A percentile compares a stretch with the other conserved stretches of the same genome.
Conservation (phyloP, 2,329 filamentous ascomycete species). For the Aspergillus aculeatinus region DNA sequence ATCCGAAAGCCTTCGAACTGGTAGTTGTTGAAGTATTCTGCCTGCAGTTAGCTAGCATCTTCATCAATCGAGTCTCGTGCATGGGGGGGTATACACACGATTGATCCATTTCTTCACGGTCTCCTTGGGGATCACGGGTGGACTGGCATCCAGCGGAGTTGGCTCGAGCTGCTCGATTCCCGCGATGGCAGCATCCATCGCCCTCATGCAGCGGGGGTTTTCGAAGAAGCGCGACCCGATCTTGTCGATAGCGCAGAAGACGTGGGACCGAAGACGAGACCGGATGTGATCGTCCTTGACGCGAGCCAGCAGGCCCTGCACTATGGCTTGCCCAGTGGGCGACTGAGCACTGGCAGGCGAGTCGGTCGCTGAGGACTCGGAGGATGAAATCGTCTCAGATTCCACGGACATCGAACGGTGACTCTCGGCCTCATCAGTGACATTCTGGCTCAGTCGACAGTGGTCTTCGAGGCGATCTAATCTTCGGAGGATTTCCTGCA, state of each 20-base stretch:
- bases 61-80: too few relatives aligned
- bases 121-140: slow-evolving; percentile 11
- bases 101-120: slow-evolving; percentile 8
- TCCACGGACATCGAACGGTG: slow-evolving; percentile 3
- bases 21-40: slow-evolving; percentile 13
- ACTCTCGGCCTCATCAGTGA: neutral
- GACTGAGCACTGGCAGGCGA: neutral
- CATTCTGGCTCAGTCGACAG: slow-evolving; percentile 5
- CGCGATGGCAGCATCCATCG: slow-evolving; percentile 12
- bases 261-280: slow-evolving; percentile 9
- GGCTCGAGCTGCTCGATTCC: slow-evolving; percentile 10
- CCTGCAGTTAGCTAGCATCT: too few relatives aligned
- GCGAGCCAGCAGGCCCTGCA: neutral
- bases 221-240: slow-evolving; percentile 13
- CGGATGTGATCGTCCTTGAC: slow-evolving; percentile 4
- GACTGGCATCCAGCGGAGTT: neutral
- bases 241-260: slow-evolving; percentile 15
- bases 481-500: slow-evolving; percentile 13
- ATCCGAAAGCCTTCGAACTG: slow-evolving; percentile 20
- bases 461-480: slow-evolving; percentile 19
- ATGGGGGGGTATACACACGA: neutral
- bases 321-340: neutral
- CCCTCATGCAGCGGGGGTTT: slow-evolving; percentile 11
- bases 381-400: neutral
- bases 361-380: neutral